Evolutionary conservation across 352 stramenopile species (phyloP), one percentile per base, ranked within the genome.

Genomic region (Phytophthora syringae): DNA sequence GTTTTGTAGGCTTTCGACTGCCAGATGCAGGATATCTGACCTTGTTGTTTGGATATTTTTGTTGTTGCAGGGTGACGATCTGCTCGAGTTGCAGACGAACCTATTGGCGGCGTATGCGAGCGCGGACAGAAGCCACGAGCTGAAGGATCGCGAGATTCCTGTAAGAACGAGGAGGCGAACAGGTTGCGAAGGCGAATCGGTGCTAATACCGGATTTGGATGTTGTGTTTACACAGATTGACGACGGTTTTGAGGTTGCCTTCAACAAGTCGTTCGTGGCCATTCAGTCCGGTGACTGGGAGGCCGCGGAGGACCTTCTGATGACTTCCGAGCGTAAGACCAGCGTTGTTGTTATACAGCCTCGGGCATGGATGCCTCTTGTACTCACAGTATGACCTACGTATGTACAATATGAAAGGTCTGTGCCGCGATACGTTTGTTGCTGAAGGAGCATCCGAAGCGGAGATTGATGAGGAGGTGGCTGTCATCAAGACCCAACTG

Each of bases 251-350:
- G 86, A 95, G 59, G 69, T 95, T 48, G 81, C 84, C 11, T 95
- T 91, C 60, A 95, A 95, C 71, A 92, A 92, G 71, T 89, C 86
- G 56, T 91, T 95, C 53, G 65, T 89, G n/a, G 77, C 81, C 7
- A 88, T 95, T 27, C 80, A 92, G 36, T 77, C 69, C 15, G 67
- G 70, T 32, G 74, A 95, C 56, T 89, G 78, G 76, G 58, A 66
- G 16, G 65, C 56, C 15, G 80, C 86, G 1, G 72, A 84, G 28
- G 58, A 77, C 11, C 65, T 84, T 2, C 60, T 95, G 36, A 22
- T 66, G 16, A 77, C 85, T 57, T 79, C 84, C 2, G 83, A 94
- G 61, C 74, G 86, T 94, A 72, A 55, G 75, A 76, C 2, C 21
- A 39, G 12, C 24, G 3, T 24, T 36, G 10, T 9, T 4, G 11